Evolutionary conservation across 257 asterid species (phyloP), one percentile per base, ranked within the genome.

Genomic region (Ajuga chamaepitys): DNA sequence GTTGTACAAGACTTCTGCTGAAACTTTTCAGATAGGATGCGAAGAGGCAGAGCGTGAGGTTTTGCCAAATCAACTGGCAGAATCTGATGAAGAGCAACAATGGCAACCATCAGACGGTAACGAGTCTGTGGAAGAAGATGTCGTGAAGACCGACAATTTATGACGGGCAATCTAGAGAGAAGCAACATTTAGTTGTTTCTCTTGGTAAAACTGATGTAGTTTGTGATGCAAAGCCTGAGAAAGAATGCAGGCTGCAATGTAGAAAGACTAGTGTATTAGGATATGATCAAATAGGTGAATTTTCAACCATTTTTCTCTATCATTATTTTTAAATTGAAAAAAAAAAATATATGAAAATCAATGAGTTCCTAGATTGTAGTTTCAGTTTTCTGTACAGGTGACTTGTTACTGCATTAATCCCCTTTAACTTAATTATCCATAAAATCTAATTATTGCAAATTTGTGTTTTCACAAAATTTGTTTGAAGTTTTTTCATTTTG

Each of bases 151-250:
- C 35, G 11, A 24, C 45, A 52, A 57, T 6, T 7, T 28, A 51
- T 42, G 74, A 60, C 38, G 1, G 53, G 53, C 62, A 25, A 21
- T 61, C 66, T 16, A 58, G 66, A 47, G 72, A 68, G 28, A 40
- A 35, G 50, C 74, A 47, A 58, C 58, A 50, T 34, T 7, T 56
- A 0, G 65, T 53, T 45, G 34, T 60, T 54, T 63, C 52, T 30
- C 48, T 61, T 51, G 70, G 68, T 64, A 73, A 78, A 24, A 28
- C 54, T 62, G 79, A 72, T 51, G 80, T 67, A 54, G 74, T 74
- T 61, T 66, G 75, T 68, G 70, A 63, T 22, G 64, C 76, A 20
- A 73, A 76, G 53, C 62, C 71, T 24, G 62, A 41, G 62, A 71
- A 67, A n/a, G n/a, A 53, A 41, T 74, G 54, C 70, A 58, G 50